Conservation (phyloP, 768 basidiomycete genomes). For the Leccinum incarnatum region DNA sequence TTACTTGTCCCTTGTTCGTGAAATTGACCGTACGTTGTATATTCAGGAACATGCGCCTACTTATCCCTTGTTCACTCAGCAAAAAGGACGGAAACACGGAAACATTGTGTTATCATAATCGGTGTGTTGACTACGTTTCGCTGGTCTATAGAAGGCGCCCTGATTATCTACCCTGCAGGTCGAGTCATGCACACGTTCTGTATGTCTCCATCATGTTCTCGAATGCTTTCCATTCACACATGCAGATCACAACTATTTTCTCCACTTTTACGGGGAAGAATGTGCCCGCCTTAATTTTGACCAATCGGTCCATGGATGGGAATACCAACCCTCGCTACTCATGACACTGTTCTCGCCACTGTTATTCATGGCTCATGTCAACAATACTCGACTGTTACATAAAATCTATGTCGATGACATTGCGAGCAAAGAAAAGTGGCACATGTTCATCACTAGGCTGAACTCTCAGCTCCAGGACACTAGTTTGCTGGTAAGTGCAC, state of each 20-base stretch:
- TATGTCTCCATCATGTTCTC: constrained; percentile 8
- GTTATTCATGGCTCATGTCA: constrained; percentile 49
- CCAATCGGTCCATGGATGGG: constrained; percentile 31
- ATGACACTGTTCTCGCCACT: constrained; percentile 40
- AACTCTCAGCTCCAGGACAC: constrained; percentile 51
- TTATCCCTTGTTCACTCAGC: constrained; percentile 12
- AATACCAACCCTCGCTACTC: constrained; percentile 31
- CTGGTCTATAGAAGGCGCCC: constrained; percentile 3
- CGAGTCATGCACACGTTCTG: constrained; percentile 31
- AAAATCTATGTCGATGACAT: constrained; percentile 50
- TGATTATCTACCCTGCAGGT: constrained; percentile 10
- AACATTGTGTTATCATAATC: constrained; percentile 21
- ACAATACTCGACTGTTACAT: constrained; percentile 44
- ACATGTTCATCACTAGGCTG: constrained; percentile 41
- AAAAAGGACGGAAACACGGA: not conserved
- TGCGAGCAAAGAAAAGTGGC: constrained; percentile 42
- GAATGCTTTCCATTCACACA: not conserved
- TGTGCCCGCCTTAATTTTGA: constrained; percentile 39
- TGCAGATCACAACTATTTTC: constrained; percentile 34
- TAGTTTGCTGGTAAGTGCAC: constrained; percentile 46
- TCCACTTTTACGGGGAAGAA: constrained; percentile 44
- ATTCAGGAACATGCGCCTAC: not conserved
- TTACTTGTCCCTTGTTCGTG: constrained; percentile 26
- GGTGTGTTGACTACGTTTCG: constrained; percentile 8
- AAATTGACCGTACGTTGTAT: constrained; percentile 20